A percentile compares a stretch with the other conserved stretches of the same genome.
phyloP scores from a whole-genome alignment of 2,329 filamentous ascomycete species.

The Rhynchosporium agropyri region DNA sequence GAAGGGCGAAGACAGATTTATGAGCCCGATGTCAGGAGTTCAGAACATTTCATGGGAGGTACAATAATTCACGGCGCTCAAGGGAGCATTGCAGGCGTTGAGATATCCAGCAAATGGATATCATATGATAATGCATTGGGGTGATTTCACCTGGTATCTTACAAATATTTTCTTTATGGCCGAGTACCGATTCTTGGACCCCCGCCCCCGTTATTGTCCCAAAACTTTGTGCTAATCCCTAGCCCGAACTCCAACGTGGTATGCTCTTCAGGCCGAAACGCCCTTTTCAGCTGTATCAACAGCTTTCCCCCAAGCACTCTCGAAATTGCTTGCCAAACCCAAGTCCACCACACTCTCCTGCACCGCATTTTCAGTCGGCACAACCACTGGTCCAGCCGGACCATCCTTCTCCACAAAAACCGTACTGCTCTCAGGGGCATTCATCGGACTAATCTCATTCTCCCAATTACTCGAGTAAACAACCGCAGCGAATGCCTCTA shows the following conservation, averaged over 20 bases:
- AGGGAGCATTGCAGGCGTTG: slow-evolving; percentile 33
- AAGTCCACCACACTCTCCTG: slow-evolving; percentile 59
- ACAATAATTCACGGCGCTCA: slow-evolving; percentile 31
- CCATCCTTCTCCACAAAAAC: slow-evolving; percentile 24
- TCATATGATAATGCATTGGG: slow-evolving; percentile 21
- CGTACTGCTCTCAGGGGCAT: slow-evolving; percentile 19
- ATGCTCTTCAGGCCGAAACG: slow-evolving; percentile 7
- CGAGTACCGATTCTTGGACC: background rate
- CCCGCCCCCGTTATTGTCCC: slow-evolving; percentile 8
- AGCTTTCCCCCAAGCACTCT: slow-evolving; percentile 72
- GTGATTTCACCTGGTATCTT: slow-evolving; percentile 31
- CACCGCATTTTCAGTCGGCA: slow-evolving; percentile 28
- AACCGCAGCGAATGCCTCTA: slow-evolving; percentile 83
- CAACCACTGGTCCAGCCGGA: slow-evolving; percentile 26
- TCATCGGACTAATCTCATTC: slow-evolving; percentile 56
- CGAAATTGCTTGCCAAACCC: slow-evolving; percentile 56
- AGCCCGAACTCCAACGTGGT: slow-evolving; percentile 12
- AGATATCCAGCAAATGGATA: slow-evolving; percentile 10
- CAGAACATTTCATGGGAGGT: background rate
- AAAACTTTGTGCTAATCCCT: slow-evolving; percentile 22
- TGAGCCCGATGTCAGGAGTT: background rate
- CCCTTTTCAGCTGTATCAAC: slow-evolving; percentile 44
- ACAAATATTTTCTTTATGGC: slow-evolving; percentile 22
- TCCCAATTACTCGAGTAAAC: slow-evolving; percentile 87
- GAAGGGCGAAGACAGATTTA: background rate